Base-by-base conservation (phyloP, 352 stramenopile genomes). In the Aphanomyces cochlioides region DNA sequence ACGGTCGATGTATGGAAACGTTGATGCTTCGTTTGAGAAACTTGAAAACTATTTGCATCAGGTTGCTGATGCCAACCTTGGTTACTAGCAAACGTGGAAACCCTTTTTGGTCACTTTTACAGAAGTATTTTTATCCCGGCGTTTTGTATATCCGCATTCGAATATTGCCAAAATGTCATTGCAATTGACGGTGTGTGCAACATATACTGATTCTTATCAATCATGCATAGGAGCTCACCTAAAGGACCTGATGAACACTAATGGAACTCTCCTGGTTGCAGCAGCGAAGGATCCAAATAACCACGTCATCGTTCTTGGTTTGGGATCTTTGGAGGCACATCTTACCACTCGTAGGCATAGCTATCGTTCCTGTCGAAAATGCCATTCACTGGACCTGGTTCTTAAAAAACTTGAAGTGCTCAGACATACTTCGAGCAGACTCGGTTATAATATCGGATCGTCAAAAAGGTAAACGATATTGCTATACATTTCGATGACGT, bases 101-200 rank as follows among this genome's bases (percentile, higher is more conserved):
- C 45, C 1, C 45, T 15, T n/a, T n/a, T 53, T 15, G 45, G 13
- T n/a, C 1, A 15, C 13, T 53, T 53, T 19, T 53, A 53, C 45
- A 15, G 45, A 15, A 53, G 45, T 19, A 19, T 53, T 53, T 19
- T 53, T 53, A 19, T 53, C n/a, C 45, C 45, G 45, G 13, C 13
- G 45, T 53, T 53, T 53, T 53, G 45, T 2, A 53, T 53, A n/a
- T 15, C 13, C n/a, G 45, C 45, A 15, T 53, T 53, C n/a, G 2
- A 53, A 2, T 19, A 53, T 53, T 53, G 45, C n/a, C 45, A 53
- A 53, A 53, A 53, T 53, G 13, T 53, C 1, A 53, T 53, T 53
- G 45, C 45, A 53, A 15, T 53, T 53, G 45, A 53, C n/a, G 45
- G 45, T 53, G n/a, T 53, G n/a, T 53, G 13, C 45, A 53, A 53